Evolutionary conservation across 1,139 yeast genomes (phyloP).

Genomic region (Komagataea norvegica): DNA sequence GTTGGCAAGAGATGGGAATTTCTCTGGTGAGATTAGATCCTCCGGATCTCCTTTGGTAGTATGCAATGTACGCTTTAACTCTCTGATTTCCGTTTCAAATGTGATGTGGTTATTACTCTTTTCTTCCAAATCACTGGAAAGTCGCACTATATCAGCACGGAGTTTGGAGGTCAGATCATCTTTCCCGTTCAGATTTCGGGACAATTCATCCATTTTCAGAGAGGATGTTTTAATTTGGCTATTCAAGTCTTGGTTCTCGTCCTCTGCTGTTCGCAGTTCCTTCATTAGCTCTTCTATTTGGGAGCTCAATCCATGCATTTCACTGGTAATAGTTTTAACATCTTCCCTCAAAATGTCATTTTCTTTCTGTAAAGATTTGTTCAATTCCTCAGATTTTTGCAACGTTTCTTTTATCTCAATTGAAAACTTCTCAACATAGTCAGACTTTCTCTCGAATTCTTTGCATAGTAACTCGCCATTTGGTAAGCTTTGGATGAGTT

Average conservation of each 20-base stretch:
- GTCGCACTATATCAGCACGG: no score
- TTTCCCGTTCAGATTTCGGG: no score
- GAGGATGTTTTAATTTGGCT: background rate
- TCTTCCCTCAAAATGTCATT: constrained; percentile 4
- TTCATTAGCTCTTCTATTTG: background rate
- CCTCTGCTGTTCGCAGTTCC: background rate
- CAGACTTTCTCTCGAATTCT: constrained; percentile 1
- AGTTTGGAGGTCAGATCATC: no score
- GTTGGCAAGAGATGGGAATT: constrained; percentile 16
- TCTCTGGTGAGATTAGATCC: constrained; percentile 12
- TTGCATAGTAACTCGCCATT: constrained; percentile 14
- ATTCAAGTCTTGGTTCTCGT: background rate
- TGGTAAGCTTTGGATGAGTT: constrained; percentile 10
- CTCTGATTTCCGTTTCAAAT: background rate
- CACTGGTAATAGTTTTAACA: constrained; percentile 4
- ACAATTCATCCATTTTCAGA: no score
- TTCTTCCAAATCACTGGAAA: background rate
- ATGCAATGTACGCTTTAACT: background rate
- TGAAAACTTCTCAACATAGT: background rate
- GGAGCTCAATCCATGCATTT: background rate
- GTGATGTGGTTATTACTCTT: background rate
- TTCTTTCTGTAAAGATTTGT: constrained; percentile 2
- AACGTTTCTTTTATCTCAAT: background rate
- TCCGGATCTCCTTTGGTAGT: constrained; percentile 11
- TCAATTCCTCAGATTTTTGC: background rate